phyloP scores from a whole-genome alignment of 139 green algal genomes.

The Chlamydomonas eustigma region DNA sequence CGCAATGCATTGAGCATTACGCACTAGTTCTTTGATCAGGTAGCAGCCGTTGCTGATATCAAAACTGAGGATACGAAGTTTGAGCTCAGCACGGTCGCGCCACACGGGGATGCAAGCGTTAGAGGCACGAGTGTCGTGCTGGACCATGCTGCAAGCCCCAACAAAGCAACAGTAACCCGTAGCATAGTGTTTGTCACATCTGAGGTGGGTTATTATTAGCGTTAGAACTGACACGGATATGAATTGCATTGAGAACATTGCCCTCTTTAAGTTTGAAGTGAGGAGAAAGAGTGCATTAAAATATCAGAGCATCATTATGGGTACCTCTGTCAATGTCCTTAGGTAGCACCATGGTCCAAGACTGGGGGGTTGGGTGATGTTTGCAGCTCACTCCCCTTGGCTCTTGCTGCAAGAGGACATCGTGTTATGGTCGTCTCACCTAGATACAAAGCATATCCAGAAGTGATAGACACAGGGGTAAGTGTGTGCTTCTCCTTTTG shows the following conservation, averaged over 20 bases:
- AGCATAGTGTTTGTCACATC: conserved; percentile 55
- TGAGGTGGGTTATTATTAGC: conserved; percentile 18
- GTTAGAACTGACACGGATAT: neutral
- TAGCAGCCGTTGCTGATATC: no score
- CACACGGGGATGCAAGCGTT: neutral
- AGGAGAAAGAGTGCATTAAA: neutral
- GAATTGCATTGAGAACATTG: neutral
- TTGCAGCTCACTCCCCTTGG: conserved; percentile 57
- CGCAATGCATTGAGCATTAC: no score
- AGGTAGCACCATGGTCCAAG: conserved; percentile 87
- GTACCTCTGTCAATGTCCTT: neutral
- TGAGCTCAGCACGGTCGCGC: neutral
- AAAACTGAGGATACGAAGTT: no score
- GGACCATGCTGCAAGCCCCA: neutral
- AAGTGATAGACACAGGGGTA: conserved; percentile 62
- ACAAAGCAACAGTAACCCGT: conserved; percentile 14
- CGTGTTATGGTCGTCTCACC: conserved; percentile 84
- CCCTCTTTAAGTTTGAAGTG: neutral
- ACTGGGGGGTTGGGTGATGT: conserved; percentile 87
- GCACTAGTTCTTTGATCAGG: no score
- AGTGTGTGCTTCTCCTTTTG: no score
- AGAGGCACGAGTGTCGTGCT: neutral
- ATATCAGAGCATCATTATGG: neutral
- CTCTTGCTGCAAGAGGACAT: conserved; percentile 62
- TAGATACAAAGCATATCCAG: conserved; percentile 65